phyloP scores from a whole-genome alignment of 176 grass and related monocot species.

The Rhynchospora tenuis region DNA sequence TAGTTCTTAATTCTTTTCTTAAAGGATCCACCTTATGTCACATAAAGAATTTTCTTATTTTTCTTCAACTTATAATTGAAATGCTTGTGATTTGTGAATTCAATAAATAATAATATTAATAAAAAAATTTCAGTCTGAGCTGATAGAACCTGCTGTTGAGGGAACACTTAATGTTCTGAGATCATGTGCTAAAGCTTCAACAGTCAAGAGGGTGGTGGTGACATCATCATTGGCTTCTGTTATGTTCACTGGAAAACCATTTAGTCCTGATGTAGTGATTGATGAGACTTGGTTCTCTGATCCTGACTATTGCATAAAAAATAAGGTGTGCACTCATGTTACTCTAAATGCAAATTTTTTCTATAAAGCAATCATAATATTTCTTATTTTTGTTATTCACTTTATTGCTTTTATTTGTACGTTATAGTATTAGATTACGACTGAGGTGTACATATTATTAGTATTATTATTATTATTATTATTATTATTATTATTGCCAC shows the following conservation, averaged over 20 bases:
- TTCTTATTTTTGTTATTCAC: background rate
- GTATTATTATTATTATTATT: background rate
- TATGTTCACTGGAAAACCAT: background rate
- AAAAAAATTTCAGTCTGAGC: constrained; percentile 15
- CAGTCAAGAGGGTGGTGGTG: constrained; percentile 29
- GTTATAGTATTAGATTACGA: too few species aligned
- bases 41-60: background rate
- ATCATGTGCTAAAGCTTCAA: constrained; percentile 25
- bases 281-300: constrained; percentile 38
- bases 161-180: constrained; percentile 36
- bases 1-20: background rate
- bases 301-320: constrained; percentile 12
- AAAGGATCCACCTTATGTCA: too few species aligned
- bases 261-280: constrained; percentile 24
- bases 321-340: constrained; percentile 3
- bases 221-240: constrained; percentile 37
- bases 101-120: background rate
- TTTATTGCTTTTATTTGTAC: background rate
- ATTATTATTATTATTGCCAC: too few species aligned
- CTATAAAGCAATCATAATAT: too few species aligned
- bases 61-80: background rate
- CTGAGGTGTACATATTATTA: too few species aligned
- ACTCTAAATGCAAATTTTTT: background rate
- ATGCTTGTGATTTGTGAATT: constrained; percentile 5
- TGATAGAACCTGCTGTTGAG: constrained; percentile 30